Conservation (phyloP, 1,139 yeast genomes). For the Tardiomyces depauwii region DNA sequence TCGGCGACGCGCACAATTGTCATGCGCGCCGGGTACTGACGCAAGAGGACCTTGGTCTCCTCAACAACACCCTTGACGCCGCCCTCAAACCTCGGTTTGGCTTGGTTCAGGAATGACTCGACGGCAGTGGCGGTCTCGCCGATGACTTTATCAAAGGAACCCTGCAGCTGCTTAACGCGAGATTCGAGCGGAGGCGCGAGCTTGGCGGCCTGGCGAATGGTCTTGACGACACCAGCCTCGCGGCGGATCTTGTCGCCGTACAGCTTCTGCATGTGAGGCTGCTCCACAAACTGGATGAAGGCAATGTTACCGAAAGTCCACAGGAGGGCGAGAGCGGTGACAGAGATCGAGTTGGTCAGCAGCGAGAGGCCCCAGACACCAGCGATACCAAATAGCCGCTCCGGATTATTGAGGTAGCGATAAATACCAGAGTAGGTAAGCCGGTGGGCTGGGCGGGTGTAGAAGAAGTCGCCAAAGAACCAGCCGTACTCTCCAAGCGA, state of each 20-base stretch:
- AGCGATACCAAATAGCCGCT: constrained; percentile 68
- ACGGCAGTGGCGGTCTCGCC: constrained; percentile 24
- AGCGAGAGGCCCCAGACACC: constrained; percentile 75
- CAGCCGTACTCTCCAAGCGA: constrained; percentile 81
- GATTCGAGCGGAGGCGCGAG: constrained; percentile 21
- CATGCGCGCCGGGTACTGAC: constrained; percentile 27
- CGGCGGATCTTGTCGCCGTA: constrained; percentile 49
- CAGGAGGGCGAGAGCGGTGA: constrained; percentile 43
- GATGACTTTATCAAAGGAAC: constrained; percentile 29
- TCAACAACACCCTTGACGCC: constrained; percentile 20
- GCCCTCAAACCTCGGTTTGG: constrained; percentile 13
- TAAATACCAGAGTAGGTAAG: constrained; percentile 77
- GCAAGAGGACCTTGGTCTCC: constrained; percentile 22
- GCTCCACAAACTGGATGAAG: constrained; percentile 65
- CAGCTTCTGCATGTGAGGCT: constrained; percentile 66
- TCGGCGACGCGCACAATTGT: constrained; percentile 25
- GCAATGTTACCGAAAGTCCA: constrained; percentile 64
- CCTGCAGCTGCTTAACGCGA: constrained; percentile 22
- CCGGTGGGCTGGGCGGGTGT: constrained; percentile 38
- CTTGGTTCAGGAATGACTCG: constrained; percentile 23
- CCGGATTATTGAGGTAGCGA: constrained; percentile 77
- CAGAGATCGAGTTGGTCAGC: constrained; percentile 48
- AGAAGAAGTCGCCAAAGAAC: constrained; percentile 83
- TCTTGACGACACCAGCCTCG: constrained; percentile 54
- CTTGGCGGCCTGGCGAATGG: constrained; percentile 32